Evolutionary conservation across 768 basidiomycete genomes (phyloP).

Genomic region (Leccinum obscurum): DNA sequence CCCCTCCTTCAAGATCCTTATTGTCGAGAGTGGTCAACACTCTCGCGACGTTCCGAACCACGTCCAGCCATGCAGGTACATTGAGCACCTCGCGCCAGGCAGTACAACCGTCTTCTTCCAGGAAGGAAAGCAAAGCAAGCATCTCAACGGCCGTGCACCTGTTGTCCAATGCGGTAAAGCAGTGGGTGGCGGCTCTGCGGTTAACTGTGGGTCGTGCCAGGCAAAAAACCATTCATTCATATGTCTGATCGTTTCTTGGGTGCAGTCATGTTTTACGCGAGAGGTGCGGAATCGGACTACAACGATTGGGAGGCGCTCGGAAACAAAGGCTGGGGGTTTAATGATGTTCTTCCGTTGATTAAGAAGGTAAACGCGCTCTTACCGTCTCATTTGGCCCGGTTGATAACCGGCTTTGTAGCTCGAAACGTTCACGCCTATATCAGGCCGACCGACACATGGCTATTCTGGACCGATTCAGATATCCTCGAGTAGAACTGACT

Average conservation of each 20-base stretch:
- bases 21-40: conserved; percentile 60
- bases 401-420: conserved; percentile 48
- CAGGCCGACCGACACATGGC: conserved; percentile 38
- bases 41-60: conserved; percentile 47
- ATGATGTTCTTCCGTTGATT: conserved; percentile 55
- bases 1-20: conserved; percentile 53
- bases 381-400: neutral
- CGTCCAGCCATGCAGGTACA: conserved; percentile 53
- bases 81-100: conserved; percentile 40
- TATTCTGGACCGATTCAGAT: conserved; percentile 32
- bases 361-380: conserved; percentile 44
- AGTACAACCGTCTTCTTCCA: conserved; percentile 28
- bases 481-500: conserved; percentile 8
- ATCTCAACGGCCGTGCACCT: conserved; percentile 44
- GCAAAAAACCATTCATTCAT: neutral
- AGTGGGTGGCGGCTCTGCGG: conserved; percentile 61
- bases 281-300: conserved; percentile 61
- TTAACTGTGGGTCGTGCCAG: conserved; percentile 48
- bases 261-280: conserved; percentile 50
- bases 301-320: conserved; percentile 55
- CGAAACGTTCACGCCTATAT: conserved; percentile 35
- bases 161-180: conserved; percentile 49
- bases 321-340: conserved; percentile 62
- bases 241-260: neutral
- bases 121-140: conserved; percentile 38